These are phyloP conservation scores for Teunomyces aglyptinius DNA, from an alignment of 805 yeast species.

Conservation along the genomic window DNA sequence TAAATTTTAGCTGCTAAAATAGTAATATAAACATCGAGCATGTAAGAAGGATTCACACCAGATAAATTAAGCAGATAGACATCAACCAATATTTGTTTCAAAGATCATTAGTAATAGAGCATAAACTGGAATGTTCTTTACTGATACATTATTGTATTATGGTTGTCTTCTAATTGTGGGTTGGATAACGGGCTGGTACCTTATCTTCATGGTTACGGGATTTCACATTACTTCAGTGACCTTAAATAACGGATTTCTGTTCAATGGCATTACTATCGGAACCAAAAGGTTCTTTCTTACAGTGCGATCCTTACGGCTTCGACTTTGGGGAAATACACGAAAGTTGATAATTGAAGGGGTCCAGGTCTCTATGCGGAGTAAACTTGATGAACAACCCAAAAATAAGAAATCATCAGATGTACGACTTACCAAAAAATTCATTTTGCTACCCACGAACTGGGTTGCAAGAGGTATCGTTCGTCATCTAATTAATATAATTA, in stretches of 20 bases:
- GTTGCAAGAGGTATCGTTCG: constrained; percentile 10
- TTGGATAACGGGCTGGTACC: constrained; percentile 33
- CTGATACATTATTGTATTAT: not conserved
- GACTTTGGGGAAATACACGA: constrained; percentile 40
- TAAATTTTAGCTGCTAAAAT: constrained; percentile 3
- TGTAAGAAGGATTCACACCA: not conserved
- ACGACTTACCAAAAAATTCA: constrained; percentile 4
- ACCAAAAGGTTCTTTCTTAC: constrained; percentile 12
- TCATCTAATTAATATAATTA: constrained; percentile 17
- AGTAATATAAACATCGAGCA: not conserved
- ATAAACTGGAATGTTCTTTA: not conserved
- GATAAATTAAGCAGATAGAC: not conserved
- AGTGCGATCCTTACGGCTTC: constrained; percentile 25
- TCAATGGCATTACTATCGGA: constrained; percentile 27
- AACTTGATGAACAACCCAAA: not conserved
- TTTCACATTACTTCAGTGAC: constrained; percentile 31
- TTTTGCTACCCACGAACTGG: constrained; percentile 16
- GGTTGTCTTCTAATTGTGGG: not conserved
- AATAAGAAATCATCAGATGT: not conserved
- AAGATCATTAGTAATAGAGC: not conserved
- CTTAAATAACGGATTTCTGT: constrained; percentile 38
- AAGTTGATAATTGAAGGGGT: constrained; percentile 30
- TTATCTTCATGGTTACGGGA: constrained; percentile 31
- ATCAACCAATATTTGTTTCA: not conserved
- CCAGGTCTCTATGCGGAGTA: constrained; percentile 8